These are phyloP conservation scores for Coniochaeta ligniaria DNA, from an alignment of 2,329 filamentous ascomycete genomes.

Conservation along the genomic window DNA sequence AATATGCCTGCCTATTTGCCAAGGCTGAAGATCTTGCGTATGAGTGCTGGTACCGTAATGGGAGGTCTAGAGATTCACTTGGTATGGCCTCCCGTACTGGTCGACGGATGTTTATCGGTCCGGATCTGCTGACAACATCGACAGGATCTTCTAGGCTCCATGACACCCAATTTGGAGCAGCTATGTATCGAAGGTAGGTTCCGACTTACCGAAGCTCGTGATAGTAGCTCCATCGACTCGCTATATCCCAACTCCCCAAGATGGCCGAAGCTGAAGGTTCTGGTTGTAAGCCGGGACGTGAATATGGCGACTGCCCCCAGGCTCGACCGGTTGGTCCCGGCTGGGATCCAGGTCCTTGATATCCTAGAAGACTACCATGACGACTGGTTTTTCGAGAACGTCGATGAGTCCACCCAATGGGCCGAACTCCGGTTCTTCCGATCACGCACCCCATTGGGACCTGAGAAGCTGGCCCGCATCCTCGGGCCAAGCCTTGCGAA, in stretches of 20 bases:
- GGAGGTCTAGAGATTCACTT: neutral
- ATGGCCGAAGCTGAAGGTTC: neutral
- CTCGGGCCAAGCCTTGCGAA: neutral
- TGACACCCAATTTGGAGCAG: slow-evolving; percentile 10
- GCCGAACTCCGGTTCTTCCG: neutral
- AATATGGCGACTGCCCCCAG: neutral
- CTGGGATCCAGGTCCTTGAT: neutral
- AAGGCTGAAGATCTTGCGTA: neutral
- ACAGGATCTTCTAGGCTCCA: slow-evolving; percentile 4
- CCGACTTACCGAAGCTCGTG: too few relatives aligned
- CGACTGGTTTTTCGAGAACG: neutral
- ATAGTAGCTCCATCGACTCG: neutral
- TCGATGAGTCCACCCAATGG: neutral
- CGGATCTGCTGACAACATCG: neutral
- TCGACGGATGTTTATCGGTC: too few relatives aligned
- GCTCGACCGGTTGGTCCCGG: neutral
- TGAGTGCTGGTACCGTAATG: neutral
- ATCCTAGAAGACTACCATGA: neutral
- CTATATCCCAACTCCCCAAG: too few relatives aligned
- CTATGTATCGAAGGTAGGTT: slow-evolving; percentile 4
- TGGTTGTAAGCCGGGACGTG: neutral
- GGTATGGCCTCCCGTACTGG: neutral
- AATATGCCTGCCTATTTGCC: neutral
- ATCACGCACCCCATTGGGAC: neutral
- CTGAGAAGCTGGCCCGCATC: neutral